These are phyloP conservation scores for Microstegium vimineum DNA, from an alignment of 176 grass and related monocot species.

Conservation along the genomic window DNA sequence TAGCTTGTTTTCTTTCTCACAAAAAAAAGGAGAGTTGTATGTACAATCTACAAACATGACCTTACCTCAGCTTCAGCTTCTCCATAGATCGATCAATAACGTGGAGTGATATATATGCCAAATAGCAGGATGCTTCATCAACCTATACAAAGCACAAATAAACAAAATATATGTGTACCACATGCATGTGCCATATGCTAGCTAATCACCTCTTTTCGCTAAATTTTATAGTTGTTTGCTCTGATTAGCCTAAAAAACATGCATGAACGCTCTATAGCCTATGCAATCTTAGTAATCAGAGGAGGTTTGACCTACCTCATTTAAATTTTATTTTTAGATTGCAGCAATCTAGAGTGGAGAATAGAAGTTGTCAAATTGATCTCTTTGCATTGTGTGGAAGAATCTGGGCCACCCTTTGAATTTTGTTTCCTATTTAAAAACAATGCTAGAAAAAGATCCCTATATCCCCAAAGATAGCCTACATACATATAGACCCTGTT, in stretches of 20 bases:
- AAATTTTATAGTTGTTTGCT: background rate
- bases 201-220: background rate
- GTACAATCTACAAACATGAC: too few species aligned
- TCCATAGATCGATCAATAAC: too few species aligned
- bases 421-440: conserved; percentile 5
- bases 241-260: background rate
- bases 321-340: background rate
- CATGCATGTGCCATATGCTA: background rate
- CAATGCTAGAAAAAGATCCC: background rate
- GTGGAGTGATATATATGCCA: too few species aligned
- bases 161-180: too few species aligned
- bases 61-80: too few species aligned
- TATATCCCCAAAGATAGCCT: background rate
- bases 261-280: background rate
- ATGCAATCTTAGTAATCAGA: background rate
- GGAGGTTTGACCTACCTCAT: conserved; percentile 15
- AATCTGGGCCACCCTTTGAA: conserved; percentile 3
- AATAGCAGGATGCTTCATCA: too few species aligned
- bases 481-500: background rate
- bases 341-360: background rate
- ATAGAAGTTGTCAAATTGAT: background rate
- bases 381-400: background rate
- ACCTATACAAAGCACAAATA: background rate
- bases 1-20: too few species aligned
- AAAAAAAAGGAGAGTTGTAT: too few species aligned